Base-by-base conservation (phyloP, 169 alveolate species). In the Plasmodium coatneyi region DNA sequence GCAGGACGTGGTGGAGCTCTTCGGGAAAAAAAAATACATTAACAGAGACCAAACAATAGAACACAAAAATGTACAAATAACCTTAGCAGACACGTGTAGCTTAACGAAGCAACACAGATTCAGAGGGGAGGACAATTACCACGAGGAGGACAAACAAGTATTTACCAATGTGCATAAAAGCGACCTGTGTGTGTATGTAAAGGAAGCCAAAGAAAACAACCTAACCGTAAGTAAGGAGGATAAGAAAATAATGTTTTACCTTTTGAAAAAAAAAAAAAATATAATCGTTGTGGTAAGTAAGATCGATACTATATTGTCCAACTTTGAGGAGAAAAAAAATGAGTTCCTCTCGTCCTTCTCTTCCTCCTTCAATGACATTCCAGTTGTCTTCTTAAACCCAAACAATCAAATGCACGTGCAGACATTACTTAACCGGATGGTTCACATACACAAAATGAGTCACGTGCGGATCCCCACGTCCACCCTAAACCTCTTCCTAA, bases 21-120 rank as follows among this genome's bases (percentile, higher is more conserved):
- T 89, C 43, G 94, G 94, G 71, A 89, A 19, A 43, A 89, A 87
- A 19, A 89, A 89, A 78, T 89, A 89, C 71, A 43, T 89, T 4
- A 89, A 89, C 71, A 43, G 56, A 16, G 94, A 89, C 56, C 39
- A 78, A 70, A 79, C 41, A n/a, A 39, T 79, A 16, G 6, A 79
- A 36, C 82, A 79, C 80, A 89, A 49, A 80, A 54, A 89, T 32
- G 70, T 56, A 28, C 39, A 72, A 30, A 89, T 89, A 39, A 32
- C 60, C 12, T 32, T 89, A 1, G 79, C 80, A 89, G 94, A 89
- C 71, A 89, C 90, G 25, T 89, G 94, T 22, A 79, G 94, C 71
- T 46, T 89, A 49, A 89, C 43, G 32, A 89, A 89, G 30, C 94
- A 89, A 25, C 94, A 89, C 54, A 78, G 66, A n/a, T 89, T 79